phyloP scores from a whole-genome alignment of 495 filamentous ascomycete species.

The Penicillium argentinense region DNA sequence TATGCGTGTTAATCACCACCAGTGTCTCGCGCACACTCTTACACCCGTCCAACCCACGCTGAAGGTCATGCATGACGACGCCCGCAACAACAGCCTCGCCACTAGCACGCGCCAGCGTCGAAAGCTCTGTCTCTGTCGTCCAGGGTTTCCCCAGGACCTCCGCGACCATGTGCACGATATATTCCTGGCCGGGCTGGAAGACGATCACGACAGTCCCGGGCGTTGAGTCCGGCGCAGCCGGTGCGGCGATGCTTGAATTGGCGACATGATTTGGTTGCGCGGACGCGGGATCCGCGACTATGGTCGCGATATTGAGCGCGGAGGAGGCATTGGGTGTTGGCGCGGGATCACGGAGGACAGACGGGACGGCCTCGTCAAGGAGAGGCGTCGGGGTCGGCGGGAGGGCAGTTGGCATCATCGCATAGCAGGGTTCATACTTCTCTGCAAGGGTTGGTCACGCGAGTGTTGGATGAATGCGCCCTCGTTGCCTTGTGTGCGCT shows the following conservation, averaged over 20 bases:
- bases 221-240: slow-evolving; percentile 2
- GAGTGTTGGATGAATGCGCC: slow-evolving; percentile 1
- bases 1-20: slow-evolving; percentile 70
- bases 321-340: slow-evolving; percentile 6
- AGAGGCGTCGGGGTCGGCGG: slow-evolving; percentile 41
- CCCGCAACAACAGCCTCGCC: slow-evolving; percentile 58
- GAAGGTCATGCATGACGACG: slow-evolving; percentile 52
- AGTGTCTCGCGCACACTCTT: slow-evolving; percentile 52
- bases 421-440: slow-evolving; percentile 27
- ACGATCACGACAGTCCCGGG: slow-evolving; percentile 54
- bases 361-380: slow-evolving; percentile 21
- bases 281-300: slow-evolving; percentile 7
- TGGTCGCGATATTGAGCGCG: slow-evolving; percentile 7
- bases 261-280: slow-evolving; percentile 7
- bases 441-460: slow-evolving; percentile 13
- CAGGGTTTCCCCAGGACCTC: slow-evolving; percentile 68
- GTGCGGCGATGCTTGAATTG: too few relatives aligned
- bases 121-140: slow-evolving; percentile 53
- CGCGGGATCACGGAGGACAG: slow-evolving; percentile 3
- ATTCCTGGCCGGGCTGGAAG: slow-evolving; percentile 59
- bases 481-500: too few relatives aligned
- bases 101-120: slow-evolving; percentile 42
- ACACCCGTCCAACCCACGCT: slow-evolving; percentile 44
- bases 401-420: slow-evolving; percentile 45
- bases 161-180: slow-evolving; percentile 65